phyloP scores from a whole-genome alignment of 2,329 filamentous ascomycete genomes.

The Botrytis aclada region DNA sequence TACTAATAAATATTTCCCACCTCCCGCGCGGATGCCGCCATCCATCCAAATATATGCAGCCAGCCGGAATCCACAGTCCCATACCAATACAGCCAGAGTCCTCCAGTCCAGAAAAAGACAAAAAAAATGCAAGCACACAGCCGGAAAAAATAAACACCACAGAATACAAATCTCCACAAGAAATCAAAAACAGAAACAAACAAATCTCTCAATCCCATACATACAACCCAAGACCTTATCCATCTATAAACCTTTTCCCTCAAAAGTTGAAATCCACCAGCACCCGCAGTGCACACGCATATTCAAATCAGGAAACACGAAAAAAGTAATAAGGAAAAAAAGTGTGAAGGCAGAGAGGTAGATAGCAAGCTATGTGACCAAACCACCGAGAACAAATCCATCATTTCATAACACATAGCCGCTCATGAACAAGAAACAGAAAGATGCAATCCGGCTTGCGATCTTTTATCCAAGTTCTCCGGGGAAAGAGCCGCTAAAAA shows the following conservation, averaged over 20 bases:
- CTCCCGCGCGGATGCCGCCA: not conserved
- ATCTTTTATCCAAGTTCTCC: not conserved
- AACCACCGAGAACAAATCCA: conserved; percentile 6
- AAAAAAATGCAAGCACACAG: not conserved
- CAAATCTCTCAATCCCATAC: not conserved
- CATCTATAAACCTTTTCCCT: conserved; percentile 14
- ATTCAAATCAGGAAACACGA: not conserved
- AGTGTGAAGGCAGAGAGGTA: not conserved
- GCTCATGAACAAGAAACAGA: not conserved
- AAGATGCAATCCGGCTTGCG: conserved; percentile 1
- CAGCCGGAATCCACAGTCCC: not conserved
- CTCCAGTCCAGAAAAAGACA: not conserved
- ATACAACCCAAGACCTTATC: not conserved
- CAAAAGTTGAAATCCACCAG: not conserved
- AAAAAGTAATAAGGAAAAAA: not conserved
- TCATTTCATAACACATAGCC: conserved; percentile 13
- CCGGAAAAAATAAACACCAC: not conserved
- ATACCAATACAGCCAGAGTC: conserved; percentile 2
- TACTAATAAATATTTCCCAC: not conserved
- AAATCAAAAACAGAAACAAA: not conserved
- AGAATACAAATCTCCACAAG: not conserved
- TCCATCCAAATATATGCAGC: conserved; percentile 11
- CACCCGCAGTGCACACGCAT: conserved; percentile 1
- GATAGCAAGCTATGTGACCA: conserved; percentile 12
- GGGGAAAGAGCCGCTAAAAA: not conserved